Percentiles rank a stretch among this genome's conserved stretches.
These are phyloP conservation scores for Talaromyces rugulosus DNA, from an alignment of 2,329 filamentous ascomycete species.

Conservation along the genomic window DNA sequence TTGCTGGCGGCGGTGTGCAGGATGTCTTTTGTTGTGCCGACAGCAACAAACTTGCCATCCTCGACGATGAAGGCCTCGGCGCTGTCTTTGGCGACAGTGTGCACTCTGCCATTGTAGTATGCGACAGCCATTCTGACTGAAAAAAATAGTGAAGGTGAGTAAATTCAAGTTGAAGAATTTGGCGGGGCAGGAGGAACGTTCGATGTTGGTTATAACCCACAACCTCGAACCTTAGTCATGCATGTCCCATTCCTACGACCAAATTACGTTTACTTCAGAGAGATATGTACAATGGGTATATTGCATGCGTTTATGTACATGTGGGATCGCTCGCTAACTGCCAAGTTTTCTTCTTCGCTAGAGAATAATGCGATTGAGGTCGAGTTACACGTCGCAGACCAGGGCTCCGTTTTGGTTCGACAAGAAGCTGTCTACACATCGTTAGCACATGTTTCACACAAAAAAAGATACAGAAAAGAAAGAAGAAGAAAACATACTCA, in stretches of 20 bases:
- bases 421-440: neutral
- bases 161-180: too few species aligned
- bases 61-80: constrained; percentile 29
- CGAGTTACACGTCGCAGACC: neutral
- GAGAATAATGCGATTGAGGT: too few species aligned
- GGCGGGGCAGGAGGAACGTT: too few species aligned
- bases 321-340: neutral
- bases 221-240: too few species aligned
- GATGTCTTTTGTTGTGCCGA: constrained; percentile 24
- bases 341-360: too few species aligned
- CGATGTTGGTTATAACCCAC: too few species aligned
- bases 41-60: constrained; percentile 21
- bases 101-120: constrained; percentile 27
- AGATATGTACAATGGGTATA: neutral
- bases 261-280: too few species aligned
- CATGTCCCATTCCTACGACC: too few species aligned
- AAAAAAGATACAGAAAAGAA: too few species aligned
- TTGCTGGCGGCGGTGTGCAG: constrained; percentile 13
- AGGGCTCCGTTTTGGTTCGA: neutral
- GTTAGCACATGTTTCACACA: neutral
- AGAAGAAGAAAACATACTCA: neutral
- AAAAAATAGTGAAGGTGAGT: neutral
- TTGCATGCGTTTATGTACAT: neutral
- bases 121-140: constrained; percentile 8
- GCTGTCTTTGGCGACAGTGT: constrained; percentile 21